Evolutionary conservation across 805 yeast genomes (phyloP).

Genomic region (Candida maesae): DNA sequence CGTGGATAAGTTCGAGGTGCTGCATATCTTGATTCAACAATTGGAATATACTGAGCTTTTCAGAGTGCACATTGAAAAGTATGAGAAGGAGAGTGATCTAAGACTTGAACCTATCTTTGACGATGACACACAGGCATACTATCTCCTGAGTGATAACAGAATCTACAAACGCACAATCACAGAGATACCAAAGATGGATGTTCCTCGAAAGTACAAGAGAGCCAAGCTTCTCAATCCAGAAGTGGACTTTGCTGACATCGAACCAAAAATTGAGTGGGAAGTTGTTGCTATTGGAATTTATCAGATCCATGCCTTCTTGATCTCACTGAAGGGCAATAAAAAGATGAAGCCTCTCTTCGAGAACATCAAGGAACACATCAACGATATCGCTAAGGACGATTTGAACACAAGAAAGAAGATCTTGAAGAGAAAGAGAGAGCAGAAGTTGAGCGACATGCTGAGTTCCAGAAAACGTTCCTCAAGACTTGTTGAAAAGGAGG

Average conservation of each 20-base stretch:
- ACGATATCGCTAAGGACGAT: constrained; percentile 41
- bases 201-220: constrained; percentile 33
- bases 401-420: constrained; percentile 50
- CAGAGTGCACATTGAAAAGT: constrained; percentile 43
- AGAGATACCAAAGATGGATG: constrained; percentile 29
- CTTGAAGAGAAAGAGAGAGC: constrained; percentile 54
- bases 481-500: constrained; percentile 67
- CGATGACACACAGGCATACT: constrained; percentile 25
- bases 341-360: constrained; percentile 30
- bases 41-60: constrained; percentile 42
- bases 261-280: constrained; percentile 38
- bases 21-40: constrained; percentile 41
- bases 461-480: constrained; percentile 73
- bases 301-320: constrained; percentile 34
- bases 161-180: constrained; percentile 39
- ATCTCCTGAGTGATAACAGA: constrained; percentile 49
- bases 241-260: constrained; percentile 28
- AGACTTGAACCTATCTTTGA: constrained; percentile 32
- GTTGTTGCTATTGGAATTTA: constrained; percentile 43
- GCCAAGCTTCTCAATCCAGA: constrained; percentile 28
- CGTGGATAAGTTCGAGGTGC: constrained; percentile 45
- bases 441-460: constrained; percentile 57
- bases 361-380: constrained; percentile 30
- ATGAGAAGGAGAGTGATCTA: constrained; percentile 27
- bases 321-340: constrained; percentile 29